A percentile compares a stretch with the other conserved stretches of the same genome.
Evolutionary conservation across 73 alveolate genomes (phyloP).

Genomic region (Paramecium bursaria): DNA sequence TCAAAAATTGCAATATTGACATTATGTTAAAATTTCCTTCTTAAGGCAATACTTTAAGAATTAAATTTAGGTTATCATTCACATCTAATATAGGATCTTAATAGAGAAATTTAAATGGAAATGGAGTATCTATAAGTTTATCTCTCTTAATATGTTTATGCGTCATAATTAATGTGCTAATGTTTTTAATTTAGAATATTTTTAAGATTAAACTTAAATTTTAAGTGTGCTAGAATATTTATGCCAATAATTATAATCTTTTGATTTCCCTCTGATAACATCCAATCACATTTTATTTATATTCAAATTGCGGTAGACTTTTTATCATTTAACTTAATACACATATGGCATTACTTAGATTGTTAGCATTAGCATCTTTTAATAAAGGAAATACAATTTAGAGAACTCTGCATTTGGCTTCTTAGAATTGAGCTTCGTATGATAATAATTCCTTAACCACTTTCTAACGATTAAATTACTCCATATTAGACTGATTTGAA

Average conservation of each 20-base stretch:
- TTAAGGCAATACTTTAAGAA: constrained; percentile 9
- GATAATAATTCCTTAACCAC: not conserved
- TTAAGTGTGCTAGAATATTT: constrained; percentile 1
- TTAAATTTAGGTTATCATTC: not conserved
- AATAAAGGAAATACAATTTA: constrained; percentile 19
- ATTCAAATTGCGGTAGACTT: not conserved
- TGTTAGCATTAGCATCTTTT: not conserved
- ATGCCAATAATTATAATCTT: not conserved
- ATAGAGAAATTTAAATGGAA: constrained; percentile 19
- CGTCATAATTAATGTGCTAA: not conserved
- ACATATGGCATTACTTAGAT: constrained; percentile 28
- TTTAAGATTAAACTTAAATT: not conserved
- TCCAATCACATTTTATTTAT: not conserved
- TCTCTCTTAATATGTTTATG: constrained; percentile 29
- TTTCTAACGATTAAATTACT: constrained; percentile 18
- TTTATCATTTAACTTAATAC: not conserved
- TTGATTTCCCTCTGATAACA: not conserved
- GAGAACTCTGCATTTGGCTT: constrained; percentile 11
- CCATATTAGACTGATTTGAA: not conserved
- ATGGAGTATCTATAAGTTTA: constrained; percentile 17
- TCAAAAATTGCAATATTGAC: constrained; percentile 13
- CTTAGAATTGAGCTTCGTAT: not conserved
- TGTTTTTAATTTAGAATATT: not conserved
- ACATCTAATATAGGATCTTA: constrained; percentile 25
- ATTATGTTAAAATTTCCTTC: constrained; percentile 47